phyloP scores from a whole-genome alignment of 2,329 filamentous ascomycete genomes.

The Monosporascus sp. region DNA sequence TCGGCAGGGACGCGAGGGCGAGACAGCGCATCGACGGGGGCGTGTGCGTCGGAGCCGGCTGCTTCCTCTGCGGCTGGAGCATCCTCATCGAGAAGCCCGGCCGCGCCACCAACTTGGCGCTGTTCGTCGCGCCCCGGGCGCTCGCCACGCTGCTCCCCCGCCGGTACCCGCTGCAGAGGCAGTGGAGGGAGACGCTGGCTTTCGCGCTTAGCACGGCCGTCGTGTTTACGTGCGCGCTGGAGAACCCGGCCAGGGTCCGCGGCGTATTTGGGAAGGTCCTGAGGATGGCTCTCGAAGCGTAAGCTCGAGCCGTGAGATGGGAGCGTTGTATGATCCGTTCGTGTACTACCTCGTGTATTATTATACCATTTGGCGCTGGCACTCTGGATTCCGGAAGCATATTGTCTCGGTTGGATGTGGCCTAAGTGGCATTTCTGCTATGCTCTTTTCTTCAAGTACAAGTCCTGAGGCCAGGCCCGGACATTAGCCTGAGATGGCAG shows the following conservation, averaged over 20 bases:
- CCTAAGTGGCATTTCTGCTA: too few species aligned
- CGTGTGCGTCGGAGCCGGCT: conserved; percentile 67
- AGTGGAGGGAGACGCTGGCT: conserved; percentile 61
- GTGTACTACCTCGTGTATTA: neutral
- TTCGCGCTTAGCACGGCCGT: conserved; percentile 67
- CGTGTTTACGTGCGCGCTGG: conserved; percentile 62
- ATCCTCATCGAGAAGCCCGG: conserved; percentile 65
- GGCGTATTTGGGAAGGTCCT: conserved; percentile 64
- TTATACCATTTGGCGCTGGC: neutral
- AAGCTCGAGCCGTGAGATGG: neutral
- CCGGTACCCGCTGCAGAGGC: conserved; percentile 56
- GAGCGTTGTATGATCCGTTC: neutral
- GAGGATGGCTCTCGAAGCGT: conserved; percentile 40
- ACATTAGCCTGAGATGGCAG: too few species aligned
- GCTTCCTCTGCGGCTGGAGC: conserved; percentile 75
- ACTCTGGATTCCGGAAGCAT: too few species aligned
- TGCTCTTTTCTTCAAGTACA: too few species aligned
- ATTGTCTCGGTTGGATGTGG: too few species aligned
- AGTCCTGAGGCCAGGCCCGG: too few species aligned
- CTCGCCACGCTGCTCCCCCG: conserved; percentile 70
- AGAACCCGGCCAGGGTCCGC: conserved; percentile 59
- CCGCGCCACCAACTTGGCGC: conserved; percentile 67
- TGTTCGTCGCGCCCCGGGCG: conserved; percentile 78
- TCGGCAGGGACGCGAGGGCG: conserved; percentile 46
- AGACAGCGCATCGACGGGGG: conserved; percentile 55